phyloP scores from a whole-genome alignment of 2,329 filamentous ascomycete genomes.

The Colletotrichum falcatum region DNA sequence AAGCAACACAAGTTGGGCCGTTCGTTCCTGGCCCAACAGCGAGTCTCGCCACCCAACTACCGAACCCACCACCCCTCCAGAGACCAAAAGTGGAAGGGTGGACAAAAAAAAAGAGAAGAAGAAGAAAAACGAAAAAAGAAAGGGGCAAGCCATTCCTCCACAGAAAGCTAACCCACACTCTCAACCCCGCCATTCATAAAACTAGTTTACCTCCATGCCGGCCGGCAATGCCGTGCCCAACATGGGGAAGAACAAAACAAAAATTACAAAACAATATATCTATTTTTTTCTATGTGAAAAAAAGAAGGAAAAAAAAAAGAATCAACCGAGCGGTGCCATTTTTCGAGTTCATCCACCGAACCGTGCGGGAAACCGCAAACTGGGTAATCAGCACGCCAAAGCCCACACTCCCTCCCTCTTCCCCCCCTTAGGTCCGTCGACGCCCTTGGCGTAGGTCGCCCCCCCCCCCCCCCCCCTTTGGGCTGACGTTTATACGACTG shows the following conservation, averaged over 20 bases:
- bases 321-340: not conserved
- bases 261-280: too few species aligned
- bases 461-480: not conserved
- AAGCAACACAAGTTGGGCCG: slow-evolving; percentile 9
- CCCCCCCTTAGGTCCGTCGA: not conserved
- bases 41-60: slow-evolving; percentile 36
- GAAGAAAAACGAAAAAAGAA: too few species aligned
- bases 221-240: not conserved
- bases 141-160: not conserved
- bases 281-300: too few species aligned
- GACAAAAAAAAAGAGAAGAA: not conserved
- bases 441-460: too few species aligned
- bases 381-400: slow-evolving; percentile 15
- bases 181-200: slow-evolving; percentile 7
- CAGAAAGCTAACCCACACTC: slow-evolving; percentile 24
- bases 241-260: slow-evolving; percentile 20
- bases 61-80: slow-evolving; percentile 25
- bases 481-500: not conserved
- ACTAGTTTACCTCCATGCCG: not conserved
- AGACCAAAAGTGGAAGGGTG: not conserved
- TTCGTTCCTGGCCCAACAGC: slow-evolving; percentile 37
- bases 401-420: not conserved
- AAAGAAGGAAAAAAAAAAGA: too few species aligned
- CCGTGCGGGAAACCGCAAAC: slow-evolving; percentile 23
- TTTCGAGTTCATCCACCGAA: slow-evolving; percentile 21